Percentiles rank a stretch among this genome's conserved stretches.
Conservation (phyloP, 2,329 filamentous ascomycete genomes). For the Stenocarpella maydis region DNA sequence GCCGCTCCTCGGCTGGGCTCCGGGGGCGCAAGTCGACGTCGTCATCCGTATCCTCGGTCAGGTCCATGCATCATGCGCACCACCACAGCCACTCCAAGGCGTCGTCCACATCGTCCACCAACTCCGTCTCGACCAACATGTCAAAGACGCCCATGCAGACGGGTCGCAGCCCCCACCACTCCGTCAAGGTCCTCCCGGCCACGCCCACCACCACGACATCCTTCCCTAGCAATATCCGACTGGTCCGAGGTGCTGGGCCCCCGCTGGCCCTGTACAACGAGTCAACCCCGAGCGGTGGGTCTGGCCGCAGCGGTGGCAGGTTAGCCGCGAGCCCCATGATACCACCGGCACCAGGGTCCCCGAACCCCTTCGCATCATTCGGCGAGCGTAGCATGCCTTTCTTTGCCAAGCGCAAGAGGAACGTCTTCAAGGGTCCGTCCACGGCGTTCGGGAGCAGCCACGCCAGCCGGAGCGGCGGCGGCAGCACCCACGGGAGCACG, state of each 20-base stretch:
- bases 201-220: constrained; percentile 74
- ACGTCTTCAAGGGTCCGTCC: constrained; percentile 82
- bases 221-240: constrained; percentile 86
- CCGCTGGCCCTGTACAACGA: constrained; percentile 64
- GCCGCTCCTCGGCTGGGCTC: constrained; percentile 82
- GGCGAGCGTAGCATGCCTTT: constrained; percentile 55
- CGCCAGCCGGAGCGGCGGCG: constrained; percentile 46
- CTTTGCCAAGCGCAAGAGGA: constrained; percentile 84
- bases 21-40: constrained; percentile 95
- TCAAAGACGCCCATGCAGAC: constrained; percentile 71
- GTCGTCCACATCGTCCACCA: constrained; percentile 87
- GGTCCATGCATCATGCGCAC: constrained; percentile 82
- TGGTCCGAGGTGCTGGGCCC: constrained; percentile 71
- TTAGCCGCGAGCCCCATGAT: constrained; percentile 43
- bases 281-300: constrained; percentile 53
- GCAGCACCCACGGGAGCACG: constrained; percentile 41
- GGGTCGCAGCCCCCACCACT: constrained; percentile 82
- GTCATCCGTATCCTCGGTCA: constrained; percentile 90
- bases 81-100: constrained; percentile 92
- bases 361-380: constrained; percentile 61
- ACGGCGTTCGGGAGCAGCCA: constrained; percentile 59
- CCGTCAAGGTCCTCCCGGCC: constrained; percentile 92
- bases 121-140: constrained; percentile 72
- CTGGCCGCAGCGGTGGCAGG: constrained; percentile 42
- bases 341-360: constrained; percentile 55